These are phyloP conservation scores for Begonia fuchsioides DNA, from an alignment of 306 rosid genomes.

Conservation along the genomic window DNA sequence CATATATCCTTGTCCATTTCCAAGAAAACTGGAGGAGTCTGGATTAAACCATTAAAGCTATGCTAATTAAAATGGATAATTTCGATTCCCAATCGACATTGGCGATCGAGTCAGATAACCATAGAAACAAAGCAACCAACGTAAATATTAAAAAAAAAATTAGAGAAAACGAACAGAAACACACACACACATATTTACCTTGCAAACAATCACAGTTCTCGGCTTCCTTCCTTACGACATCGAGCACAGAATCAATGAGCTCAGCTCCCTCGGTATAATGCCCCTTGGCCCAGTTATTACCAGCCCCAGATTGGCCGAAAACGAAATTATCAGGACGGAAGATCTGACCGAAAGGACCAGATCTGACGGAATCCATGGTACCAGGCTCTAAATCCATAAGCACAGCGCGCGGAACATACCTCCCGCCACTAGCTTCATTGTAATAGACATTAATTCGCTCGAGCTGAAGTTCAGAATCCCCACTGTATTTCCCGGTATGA, in stretches of 20 bases:
- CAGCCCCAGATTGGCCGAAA: slow-evolving; percentile 41
- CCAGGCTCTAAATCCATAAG: slow-evolving; percentile 51
- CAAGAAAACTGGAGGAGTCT: background rate
- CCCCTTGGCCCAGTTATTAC: slow-evolving; percentile 42
- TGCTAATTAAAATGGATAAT: no score
- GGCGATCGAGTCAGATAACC: no score
- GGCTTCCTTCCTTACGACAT: slow-evolving; percentile 37
- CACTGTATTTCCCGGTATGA: slow-evolving; percentile 22
- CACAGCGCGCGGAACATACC: slow-evolving; percentile 38
- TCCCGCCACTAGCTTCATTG: slow-evolving; percentile 37
- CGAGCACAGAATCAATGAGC: slow-evolving; percentile 38
- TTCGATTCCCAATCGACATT: no score
- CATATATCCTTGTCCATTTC: background rate
- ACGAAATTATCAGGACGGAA: slow-evolving; percentile 40
- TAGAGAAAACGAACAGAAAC: background rate
- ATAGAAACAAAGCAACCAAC: background rate
- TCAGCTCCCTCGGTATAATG: slow-evolving; percentile 42
- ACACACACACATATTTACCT: slow-evolving; percentile 9
- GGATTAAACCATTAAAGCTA: no score
- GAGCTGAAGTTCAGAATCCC: slow-evolving; percentile 34
- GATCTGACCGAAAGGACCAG: slow-evolving; percentile 31
- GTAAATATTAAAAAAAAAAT: background rate
- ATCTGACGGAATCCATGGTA: slow-evolving; percentile 36
- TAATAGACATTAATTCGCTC: slow-evolving; percentile 35
- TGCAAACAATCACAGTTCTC: slow-evolving; percentile 45